phyloP scores from a whole-genome alignment of 148 eudicot species.

The Spergularia marina region DNA sequence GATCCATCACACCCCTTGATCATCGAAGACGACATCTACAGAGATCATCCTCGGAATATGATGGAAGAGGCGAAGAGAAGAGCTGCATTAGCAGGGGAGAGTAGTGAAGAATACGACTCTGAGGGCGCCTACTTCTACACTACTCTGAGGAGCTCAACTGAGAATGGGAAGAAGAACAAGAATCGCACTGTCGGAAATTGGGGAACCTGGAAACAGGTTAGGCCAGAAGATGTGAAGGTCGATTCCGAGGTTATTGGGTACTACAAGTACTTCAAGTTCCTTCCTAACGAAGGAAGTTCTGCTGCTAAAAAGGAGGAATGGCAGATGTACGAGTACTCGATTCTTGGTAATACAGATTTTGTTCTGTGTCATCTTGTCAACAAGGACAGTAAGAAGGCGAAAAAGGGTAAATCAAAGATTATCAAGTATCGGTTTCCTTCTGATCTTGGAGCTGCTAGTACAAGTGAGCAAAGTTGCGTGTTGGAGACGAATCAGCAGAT shows the following conservation, averaged over 20 bases:
- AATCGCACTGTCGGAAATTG: not conserved
- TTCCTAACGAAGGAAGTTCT: no score
- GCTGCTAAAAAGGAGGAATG: not conserved
- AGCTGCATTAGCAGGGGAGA: no score
- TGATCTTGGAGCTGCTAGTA: no score
- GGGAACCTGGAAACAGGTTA: not conserved
- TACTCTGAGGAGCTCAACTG: not conserved
- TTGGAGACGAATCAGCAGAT: not conserved
- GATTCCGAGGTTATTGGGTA: not conserved
- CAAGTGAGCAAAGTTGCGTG: not conserved
- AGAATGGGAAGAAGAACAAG: not conserved
- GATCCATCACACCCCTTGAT: not conserved
- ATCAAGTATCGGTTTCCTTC: no score
- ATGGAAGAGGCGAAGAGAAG: not conserved
- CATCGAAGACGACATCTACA: not conserved
- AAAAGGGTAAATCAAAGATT: not conserved
- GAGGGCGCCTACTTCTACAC: constrained; percentile 6
- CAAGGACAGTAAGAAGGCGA: not conserved
- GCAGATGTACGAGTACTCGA: constrained; percentile 1
- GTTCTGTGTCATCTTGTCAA: constrained; percentile 1
- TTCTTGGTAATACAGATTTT: not conserved
- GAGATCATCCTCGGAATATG: constrained; percentile 1
- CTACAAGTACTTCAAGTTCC: not conserved
- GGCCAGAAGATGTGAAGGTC: not conserved
- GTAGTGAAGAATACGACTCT: no score